Percentiles rank a stretch among this genome's conserved stretches.
phyloP scores from a whole-genome alignment of 805 yeast genomes.

The Starmera caribaea region DNA sequence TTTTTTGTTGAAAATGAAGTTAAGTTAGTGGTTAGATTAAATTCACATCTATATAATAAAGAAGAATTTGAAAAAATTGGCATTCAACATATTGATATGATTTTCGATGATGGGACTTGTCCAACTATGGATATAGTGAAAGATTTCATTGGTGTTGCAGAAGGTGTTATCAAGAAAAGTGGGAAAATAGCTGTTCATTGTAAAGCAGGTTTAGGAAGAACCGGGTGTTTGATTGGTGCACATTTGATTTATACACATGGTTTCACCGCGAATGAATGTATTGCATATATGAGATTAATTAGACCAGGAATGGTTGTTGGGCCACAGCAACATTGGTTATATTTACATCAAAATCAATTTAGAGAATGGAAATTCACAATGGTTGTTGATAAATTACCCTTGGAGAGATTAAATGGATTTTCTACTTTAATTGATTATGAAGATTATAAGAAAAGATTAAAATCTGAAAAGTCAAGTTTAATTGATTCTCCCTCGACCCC shows the following conservation, averaged over 20 bases:
- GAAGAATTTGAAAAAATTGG: conserved; percentile 73
- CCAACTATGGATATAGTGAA: conserved; percentile 91
- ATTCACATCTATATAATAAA: conserved; percentile 84
- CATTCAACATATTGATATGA: conserved; percentile 88
- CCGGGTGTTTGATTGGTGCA: conserved; percentile 97
- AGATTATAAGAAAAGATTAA: conserved; percentile 46
- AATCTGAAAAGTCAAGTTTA: conserved; percentile 11
- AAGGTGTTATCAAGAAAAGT: conserved; percentile 72
- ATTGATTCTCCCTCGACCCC: conserved; percentile 56
- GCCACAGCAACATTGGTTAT: conserved; percentile 98
- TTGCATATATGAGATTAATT: conserved; percentile 90
- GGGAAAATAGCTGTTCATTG: conserved; percentile 99
- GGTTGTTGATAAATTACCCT: conserved; percentile 64
- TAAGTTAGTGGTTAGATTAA: conserved; percentile 82
- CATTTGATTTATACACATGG: conserved; percentile 94
- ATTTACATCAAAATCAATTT: conserved; percentile 90
- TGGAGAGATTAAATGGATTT: conserved; percentile 57
- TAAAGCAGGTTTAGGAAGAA: conserved; percentile 96
- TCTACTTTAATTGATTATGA: conserved; percentile 54
- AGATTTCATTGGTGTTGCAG: conserved; percentile 91
- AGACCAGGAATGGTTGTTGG: conserved; percentile 99
- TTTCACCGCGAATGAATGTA: conserved; percentile 94
- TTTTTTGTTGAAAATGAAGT: conserved; percentile 69
- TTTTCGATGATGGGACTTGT: conserved; percentile 97
- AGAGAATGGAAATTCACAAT: conserved; percentile 93